A percentile compares a stretch with the other conserved stretches of the same genome.
Conservation (phyloP, 192 early-diverging fungal genomes). For the Cetraspora pellucida region DNA sequence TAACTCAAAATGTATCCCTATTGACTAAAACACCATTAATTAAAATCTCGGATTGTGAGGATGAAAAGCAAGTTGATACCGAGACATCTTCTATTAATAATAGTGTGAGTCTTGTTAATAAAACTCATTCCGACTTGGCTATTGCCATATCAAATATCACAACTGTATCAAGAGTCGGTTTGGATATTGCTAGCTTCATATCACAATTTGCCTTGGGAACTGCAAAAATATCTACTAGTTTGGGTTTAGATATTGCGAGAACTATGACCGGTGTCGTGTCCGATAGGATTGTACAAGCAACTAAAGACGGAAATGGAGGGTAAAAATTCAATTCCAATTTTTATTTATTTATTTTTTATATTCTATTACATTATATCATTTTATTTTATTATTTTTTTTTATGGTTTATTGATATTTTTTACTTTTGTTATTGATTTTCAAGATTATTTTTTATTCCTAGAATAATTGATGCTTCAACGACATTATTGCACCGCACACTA, state of each 20-base stretch:
- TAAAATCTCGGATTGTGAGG: too few relatives aligned
- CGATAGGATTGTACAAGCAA: constrained; percentile 22
- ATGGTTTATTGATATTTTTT: not conserved
- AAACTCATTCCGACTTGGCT: constrained; percentile 24
- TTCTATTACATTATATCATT: not conserved
- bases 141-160: constrained; percentile 20
- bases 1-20: too few relatives aligned
- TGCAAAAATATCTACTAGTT: constrained; percentile 3
- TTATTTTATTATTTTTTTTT: not conserved
- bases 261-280: constrained; percentile 22
- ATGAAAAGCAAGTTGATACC: too few relatives aligned
- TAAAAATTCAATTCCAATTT: not conserved
- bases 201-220: constrained; percentile 14
- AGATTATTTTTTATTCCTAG: constrained; percentile 29
- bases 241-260: constrained; percentile 4
- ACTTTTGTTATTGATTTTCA: not conserved
- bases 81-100: too few relatives aligned
- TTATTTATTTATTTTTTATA: not conserved
- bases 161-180: constrained; percentile 7
- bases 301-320: not conserved
- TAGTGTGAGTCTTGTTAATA: not conserved
- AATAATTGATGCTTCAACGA: constrained; percentile 17
- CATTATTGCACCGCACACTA: constrained; percentile 25
- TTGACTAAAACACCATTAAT: too few relatives aligned
- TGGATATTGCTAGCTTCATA: constrained; percentile 25